Evolutionary conservation across 805 yeast genomes (phyloP).

Genomic region (Yarrowia divulgata): DNA sequence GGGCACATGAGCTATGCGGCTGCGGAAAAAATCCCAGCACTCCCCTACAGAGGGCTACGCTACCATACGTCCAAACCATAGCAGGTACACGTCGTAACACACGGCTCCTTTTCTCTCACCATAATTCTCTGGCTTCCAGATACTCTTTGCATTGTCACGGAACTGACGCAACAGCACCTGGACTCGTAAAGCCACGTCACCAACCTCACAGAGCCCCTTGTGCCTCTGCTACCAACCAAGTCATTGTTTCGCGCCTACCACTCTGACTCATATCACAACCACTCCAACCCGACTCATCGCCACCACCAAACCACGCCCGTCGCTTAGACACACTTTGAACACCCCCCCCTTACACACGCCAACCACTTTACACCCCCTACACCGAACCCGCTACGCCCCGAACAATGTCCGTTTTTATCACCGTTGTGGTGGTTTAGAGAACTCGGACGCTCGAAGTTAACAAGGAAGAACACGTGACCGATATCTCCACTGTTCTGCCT

Average conservation of each 20-base stretch:
- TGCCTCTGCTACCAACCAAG: neutral
- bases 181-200: constrained; percentile 3
- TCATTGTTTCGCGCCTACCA: neutral
- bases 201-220: neutral
- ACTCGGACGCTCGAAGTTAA: constrained; percentile 36
- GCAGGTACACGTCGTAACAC: constrained; percentile 4
- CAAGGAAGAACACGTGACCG: constrained; percentile 37
- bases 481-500: constrained; percentile 26
- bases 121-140: neutral
- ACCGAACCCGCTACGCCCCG: constrained; percentile 4
- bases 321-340: constrained; percentile 27
- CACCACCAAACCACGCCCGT: neutral
- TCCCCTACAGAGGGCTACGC: neutral
- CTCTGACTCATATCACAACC: neutral
- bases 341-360: neutral
- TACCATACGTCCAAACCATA: neutral
- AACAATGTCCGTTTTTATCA: constrained; percentile 37
- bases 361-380: neutral
- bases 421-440: constrained; percentile 35
- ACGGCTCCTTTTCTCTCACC: neutral
- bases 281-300: neutral
- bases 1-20: constrained; percentile 35
- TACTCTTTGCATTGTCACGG: constrained; percentile 33
- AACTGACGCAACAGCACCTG: constrained; percentile 32
- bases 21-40: constrained; percentile 29